These are phyloP conservation scores for Aspergillus nomiae DNA, from an alignment of 2,329 filamentous ascomycete genomes.

Conservation along the genomic window DNA sequence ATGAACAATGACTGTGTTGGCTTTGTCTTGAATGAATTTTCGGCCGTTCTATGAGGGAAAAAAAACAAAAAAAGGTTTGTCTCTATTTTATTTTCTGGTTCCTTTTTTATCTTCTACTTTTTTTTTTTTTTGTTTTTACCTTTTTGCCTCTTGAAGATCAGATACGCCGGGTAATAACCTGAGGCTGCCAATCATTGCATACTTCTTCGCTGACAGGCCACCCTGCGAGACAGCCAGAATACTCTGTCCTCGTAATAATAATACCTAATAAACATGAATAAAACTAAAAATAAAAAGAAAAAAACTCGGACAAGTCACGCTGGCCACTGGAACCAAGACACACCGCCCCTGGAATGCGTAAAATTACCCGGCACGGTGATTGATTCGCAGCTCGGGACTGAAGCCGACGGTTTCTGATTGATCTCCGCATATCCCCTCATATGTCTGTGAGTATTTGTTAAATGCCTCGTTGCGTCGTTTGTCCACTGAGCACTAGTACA, in stretches of 20 bases:
- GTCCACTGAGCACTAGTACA: neutral
- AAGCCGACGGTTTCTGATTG: neutral
- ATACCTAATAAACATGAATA: neutral
- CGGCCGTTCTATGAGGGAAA: conserved; percentile 2
- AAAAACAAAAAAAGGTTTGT: neutral
- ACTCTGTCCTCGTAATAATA: neutral
- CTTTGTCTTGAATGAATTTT: neutral
- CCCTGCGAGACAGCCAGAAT: neutral
- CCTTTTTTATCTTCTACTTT: neutral
- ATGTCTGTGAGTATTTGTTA: neutral
- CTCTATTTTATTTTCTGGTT: neutral
- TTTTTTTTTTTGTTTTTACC: neutral
- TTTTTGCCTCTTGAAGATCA: conserved; percentile 3
- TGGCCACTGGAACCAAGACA: neutral
- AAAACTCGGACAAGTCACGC: conserved; percentile 2
- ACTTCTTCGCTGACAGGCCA: neutral
- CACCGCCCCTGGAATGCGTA: conserved; percentile 15
- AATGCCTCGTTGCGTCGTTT: neutral
- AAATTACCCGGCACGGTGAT: conserved; percentile 10
- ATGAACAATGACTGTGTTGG: neutral
- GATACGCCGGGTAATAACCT: conserved; percentile 5
- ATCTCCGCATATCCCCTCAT: conserved; percentile 3
- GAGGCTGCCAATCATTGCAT: neutral
- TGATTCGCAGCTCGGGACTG: neutral
- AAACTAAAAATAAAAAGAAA: neutral